Conservation (phyloP, 164 flowering plant species). For the Liquidambar formosana region DNA sequence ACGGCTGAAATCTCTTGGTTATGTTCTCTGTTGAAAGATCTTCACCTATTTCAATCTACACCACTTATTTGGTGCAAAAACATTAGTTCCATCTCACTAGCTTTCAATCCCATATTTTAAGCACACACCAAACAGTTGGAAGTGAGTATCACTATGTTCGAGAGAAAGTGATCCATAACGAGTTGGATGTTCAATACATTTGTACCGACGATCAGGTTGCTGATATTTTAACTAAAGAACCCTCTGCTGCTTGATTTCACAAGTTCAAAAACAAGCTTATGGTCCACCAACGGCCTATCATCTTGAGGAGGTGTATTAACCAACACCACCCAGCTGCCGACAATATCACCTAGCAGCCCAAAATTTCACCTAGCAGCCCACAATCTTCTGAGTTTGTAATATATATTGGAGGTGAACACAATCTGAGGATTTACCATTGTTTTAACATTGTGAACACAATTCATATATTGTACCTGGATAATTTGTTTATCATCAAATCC, state of each 20-base stretch:
- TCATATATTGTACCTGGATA: too few species aligned
- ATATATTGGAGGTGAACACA: too few species aligned
- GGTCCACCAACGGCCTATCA: neutral
- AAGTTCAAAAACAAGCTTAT: neutral
- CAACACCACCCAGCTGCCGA: too few species aligned
- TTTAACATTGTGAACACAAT: too few species aligned
- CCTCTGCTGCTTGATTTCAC: neutral
- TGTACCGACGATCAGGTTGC: neutral
- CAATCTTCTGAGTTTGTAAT: too few species aligned
- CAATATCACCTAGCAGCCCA: too few species aligned
- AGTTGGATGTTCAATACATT: neutral
- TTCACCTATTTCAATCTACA: neutral
- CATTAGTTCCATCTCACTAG: neutral
- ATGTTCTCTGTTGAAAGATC: neutral
- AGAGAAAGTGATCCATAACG: neutral
- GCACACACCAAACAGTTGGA: neutral
- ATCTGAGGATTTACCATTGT: too few species aligned
- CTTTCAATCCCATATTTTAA: too few species aligned
- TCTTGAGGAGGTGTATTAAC: slow-evolving; percentile 1
- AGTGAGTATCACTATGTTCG: neutral
- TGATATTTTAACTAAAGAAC: neutral
- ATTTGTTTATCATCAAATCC: too few species aligned
- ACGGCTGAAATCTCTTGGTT: neutral
- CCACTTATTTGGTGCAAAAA: neutral
- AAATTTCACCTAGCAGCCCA: too few species aligned